These are phyloP conservation scores for Amauroascus niger DNA, from an alignment of 2,329 filamentous ascomycete genomes.

Conservation along the genomic window DNA sequence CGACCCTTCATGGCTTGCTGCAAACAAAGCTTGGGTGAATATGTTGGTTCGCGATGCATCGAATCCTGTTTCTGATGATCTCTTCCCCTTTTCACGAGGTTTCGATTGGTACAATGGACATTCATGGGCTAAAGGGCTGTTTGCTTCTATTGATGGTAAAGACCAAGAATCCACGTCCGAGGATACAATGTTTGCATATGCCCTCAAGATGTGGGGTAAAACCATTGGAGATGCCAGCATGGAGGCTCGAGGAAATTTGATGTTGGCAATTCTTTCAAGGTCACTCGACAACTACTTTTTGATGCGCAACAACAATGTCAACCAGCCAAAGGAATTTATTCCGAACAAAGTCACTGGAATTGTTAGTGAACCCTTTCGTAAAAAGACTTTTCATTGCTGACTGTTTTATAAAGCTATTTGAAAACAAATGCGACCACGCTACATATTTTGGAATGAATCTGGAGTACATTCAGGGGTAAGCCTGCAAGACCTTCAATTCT, in stretches of 20 bases:
- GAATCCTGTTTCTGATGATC: constrained; percentile 63
- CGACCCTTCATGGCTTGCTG: constrained; percentile 62
- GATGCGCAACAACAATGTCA: constrained; percentile 58
- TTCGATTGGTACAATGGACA: constrained; percentile 97
- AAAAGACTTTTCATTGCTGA: not conserved
- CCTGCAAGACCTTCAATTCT: constrained; percentile 17
- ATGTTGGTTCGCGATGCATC: constrained; percentile 72
- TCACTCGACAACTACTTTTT: constrained; percentile 74
- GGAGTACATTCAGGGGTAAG: constrained; percentile 57
- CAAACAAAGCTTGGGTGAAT: constrained; percentile 73
- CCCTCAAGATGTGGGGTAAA: constrained; percentile 86
- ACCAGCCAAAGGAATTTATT: constrained; percentile 66
- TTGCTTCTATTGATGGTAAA: constrained; percentile 46
- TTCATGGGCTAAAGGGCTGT: constrained; percentile 66
- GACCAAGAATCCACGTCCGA: constrained; percentile 74
- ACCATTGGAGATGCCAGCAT: constrained; percentile 66
- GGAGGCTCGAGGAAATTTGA: constrained; percentile 73
- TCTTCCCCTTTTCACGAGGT: constrained; percentile 69
- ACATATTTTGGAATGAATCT: constrained; percentile 73
- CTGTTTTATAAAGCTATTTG: constrained; percentile 52
- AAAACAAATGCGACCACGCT: constrained; percentile 90
- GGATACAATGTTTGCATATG: constrained; percentile 78
- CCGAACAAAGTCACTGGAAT: constrained; percentile 62
- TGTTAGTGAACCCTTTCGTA: constrained; percentile 24
- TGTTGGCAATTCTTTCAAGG: constrained; percentile 68